Evolutionary conservation across 805 yeast genomes (phyloP).

Genomic region (Kodamaea restingae): DNA sequence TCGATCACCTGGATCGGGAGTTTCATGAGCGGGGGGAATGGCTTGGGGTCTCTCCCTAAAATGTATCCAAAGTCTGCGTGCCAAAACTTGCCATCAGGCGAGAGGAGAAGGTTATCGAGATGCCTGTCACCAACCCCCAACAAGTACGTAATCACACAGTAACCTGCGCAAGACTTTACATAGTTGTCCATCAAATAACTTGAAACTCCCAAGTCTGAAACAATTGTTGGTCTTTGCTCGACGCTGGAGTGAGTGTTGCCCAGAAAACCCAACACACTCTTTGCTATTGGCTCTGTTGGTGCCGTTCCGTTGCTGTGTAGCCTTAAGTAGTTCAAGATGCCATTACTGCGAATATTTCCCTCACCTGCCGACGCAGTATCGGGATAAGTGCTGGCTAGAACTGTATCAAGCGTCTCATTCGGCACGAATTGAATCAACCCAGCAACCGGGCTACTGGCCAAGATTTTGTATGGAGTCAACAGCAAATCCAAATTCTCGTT

Average conservation of each 20-base stretch:
- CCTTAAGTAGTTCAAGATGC: conserved; percentile 68
- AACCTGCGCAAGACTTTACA: conserved; percentile 94
- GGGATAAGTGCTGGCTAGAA: conserved; percentile 44
- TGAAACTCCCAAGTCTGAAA: conserved; percentile 46
- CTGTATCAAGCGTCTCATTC: conserved; percentile 80
- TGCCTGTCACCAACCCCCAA: conserved; percentile 98
- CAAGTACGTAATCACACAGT: conserved; percentile 91
- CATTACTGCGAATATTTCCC: conserved; percentile 43
- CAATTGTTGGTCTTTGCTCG: conserved; percentile 17
- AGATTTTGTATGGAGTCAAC: conserved; percentile 81
- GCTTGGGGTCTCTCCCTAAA: conserved; percentile 95
- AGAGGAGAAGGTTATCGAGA: conserved; percentile 79
- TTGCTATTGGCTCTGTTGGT: conserved; percentile 24
- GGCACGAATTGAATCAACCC: conserved; percentile 96
- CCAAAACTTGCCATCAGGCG: conserved; percentile 81
- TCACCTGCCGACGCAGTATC: conserved; percentile 5
- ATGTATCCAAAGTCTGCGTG: conserved; percentile 98
- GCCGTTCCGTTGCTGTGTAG: conserved; percentile 32
- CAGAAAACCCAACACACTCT: conserved; percentile 17
- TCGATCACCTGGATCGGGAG: conserved; percentile 94
- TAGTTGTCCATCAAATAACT: conserved; percentile 85
- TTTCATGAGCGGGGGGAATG: conserved; percentile 98
- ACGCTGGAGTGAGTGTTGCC: conserved; percentile 11
- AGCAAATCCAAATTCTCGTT: conserved; percentile 88
- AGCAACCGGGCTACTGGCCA: conserved; percentile 87